Conservation (phyloP, 1,284 basidiomycete genomes). For the Fomitopsis palustris region DNA sequence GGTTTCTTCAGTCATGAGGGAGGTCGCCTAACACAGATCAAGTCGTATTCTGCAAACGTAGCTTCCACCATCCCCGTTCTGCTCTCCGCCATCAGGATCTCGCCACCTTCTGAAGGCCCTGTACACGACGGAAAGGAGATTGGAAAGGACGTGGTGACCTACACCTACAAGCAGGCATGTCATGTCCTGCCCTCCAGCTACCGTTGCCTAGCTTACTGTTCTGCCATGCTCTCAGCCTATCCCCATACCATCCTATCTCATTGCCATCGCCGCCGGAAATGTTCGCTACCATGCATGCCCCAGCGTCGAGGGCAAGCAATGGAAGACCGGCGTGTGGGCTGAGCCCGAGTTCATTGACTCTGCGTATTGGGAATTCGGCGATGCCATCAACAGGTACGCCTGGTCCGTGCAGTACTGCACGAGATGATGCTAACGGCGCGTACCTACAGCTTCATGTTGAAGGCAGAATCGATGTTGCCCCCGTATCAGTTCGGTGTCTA, state of each 20-base stretch:
- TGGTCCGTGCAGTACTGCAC: neutral
- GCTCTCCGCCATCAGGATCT: constrained; percentile 79
- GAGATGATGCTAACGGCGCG: neutral
- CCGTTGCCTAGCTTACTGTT: no score
- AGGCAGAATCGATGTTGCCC: constrained; percentile 73
- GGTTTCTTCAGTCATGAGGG: neutral
- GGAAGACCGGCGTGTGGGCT: constrained; percentile 87
- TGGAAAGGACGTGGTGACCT: constrained; percentile 66
- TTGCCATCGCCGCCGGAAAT: constrained; percentile 86
- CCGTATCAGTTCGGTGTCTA: constrained; percentile 89
- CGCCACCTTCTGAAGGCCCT: constrained; percentile 65
- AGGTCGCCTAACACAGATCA: neutral
- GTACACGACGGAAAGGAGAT: constrained; percentile 65
- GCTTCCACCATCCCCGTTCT: constrained; percentile 77
- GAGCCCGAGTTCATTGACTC: constrained; percentile 82
- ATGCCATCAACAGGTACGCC: constrained; percentile 70
- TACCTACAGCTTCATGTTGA: constrained; percentile 60
- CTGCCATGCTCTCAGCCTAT: constrained; percentile 72
- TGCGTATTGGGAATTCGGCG: constrained; percentile 86
- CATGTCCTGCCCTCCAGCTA: no score
- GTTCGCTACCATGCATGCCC: constrained; percentile 73
- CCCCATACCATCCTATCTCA: constrained; percentile 82
- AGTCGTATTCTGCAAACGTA: constrained; percentile 80
- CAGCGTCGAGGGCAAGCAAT: constrained; percentile 56
- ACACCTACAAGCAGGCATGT: constrained; percentile 67